These are phyloP conservation scores for Phoma sp. DNA, from an alignment of 2,329 filamentous ascomycete genomes.

Conservation along the genomic window DNA sequence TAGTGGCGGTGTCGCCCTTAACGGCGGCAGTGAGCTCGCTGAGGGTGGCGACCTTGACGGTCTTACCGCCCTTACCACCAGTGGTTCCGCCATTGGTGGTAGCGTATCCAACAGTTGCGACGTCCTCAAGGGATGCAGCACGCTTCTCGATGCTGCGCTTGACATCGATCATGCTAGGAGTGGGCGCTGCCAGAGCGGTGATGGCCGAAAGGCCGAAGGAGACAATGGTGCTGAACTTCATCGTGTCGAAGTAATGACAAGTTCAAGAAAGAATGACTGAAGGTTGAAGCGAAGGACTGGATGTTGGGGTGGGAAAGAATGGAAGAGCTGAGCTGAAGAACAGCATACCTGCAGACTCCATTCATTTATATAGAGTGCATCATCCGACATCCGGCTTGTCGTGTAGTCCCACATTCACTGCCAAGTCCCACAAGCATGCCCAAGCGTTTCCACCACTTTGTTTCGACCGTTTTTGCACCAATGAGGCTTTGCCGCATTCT, in stretches of 20 bases:
- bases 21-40: slow-evolving; percentile 56
- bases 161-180: slow-evolving; percentile 28
- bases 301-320: slow-evolving; percentile 23
- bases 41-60: slow-evolving; percentile 45
- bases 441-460: slow-evolving; percentile 11
- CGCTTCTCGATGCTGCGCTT: slow-evolving; percentile 36
- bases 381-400: slow-evolving; percentile 4
- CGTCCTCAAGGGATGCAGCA: slow-evolving; percentile 37
- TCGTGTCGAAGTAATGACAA: slow-evolving; percentile 24
- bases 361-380: slow-evolving; percentile 20
- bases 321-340: slow-evolving; percentile 26
- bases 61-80: slow-evolving; percentile 49
- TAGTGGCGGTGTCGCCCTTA: slow-evolving; percentile 51
- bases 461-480: slow-evolving; percentile 21
- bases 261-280: slow-evolving; percentile 25
- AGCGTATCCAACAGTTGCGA: slow-evolving; percentile 42
- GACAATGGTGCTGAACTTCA: slow-evolving; percentile 43
- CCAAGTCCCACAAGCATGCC: slow-evolving; percentile 16
- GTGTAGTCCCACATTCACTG: slow-evolving; percentile 4
- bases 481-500: slow-evolving; percentile 4
- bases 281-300: slow-evolving; percentile 24
- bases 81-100: slow-evolving; percentile 49
- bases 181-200: slow-evolving; percentile 45
- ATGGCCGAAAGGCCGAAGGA: slow-evolving; percentile 40
- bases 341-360: slow-evolving; percentile 4